Base-by-base conservation (phyloP, 768 basidiomycete genomes). In the Suillus sp. region DNA sequence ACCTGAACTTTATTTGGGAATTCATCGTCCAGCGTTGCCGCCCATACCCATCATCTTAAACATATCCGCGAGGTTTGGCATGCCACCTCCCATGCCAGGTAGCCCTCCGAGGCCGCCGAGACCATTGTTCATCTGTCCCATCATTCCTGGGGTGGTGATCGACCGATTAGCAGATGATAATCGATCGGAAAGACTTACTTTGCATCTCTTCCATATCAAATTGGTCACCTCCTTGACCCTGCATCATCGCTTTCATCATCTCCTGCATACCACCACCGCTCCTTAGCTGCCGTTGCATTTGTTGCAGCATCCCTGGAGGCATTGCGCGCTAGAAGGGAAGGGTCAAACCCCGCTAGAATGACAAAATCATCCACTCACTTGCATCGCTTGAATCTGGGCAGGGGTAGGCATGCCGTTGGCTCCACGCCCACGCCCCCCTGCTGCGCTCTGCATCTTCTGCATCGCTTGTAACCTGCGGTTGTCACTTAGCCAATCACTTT, bases 221-320 rank as follows among this genome's bases (percentile, higher is more conserved):
- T 72, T 94, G 88, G 70, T 95, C 95, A 13, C 92, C 92, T 60
- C 92, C 93, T 69, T 92, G 89, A 11, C 94, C 92, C 69, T 95
- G 93, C 92, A 97, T 95, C 93, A 98, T 95, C 32, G 91, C 89
- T 73, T 91, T 92, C 95, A 96, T 95, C 94, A 96, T 96, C 70
- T 96, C 95, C 74, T 95, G 92, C 88, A 97, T 91, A 51, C 93
- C 93, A 25, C 94, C 93, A 10, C 92, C 92, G 61, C 88, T 77
- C 62, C 90, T 81, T 72, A 92, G 79, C 71, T 92, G 90, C 59
- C 87, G 81, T 72, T 93, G 94, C 88, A 98, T 89, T 72, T 99
- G 91, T 72, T 95, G 92, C 66, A 98, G 77, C 90, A 96, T 92
- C 35, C 95, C 96, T 6, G 96, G 93, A 1, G 96, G 96, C 86